A percentile compares a stretch with the other conserved stretches of the same genome.
Conservation (phyloP, 176 grass and related monocot species). For the Zea luxurians region DNA sequence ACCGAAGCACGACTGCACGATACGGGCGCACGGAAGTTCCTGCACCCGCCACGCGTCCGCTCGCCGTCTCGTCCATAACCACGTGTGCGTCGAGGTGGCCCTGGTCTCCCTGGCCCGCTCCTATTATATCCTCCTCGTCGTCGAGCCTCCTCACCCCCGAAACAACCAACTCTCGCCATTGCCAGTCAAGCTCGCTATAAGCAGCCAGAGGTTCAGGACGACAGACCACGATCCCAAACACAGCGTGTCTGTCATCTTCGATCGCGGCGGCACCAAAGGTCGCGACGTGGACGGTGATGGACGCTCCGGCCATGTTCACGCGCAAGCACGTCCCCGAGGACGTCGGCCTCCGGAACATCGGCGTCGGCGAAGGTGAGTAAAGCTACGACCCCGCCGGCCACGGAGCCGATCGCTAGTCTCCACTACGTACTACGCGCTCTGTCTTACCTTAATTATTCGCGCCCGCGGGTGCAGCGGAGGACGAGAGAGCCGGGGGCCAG, state of each 20-base stretch:
- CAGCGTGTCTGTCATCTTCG: background rate
- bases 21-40: constrained; percentile 14
- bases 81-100: constrained; percentile 66
- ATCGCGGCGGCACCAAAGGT: too few species aligned
- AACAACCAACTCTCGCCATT: background rate
- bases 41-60: constrained; percentile 37
- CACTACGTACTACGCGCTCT: background rate
- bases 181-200: background rate
- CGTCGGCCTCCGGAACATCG: constrained; percentile 30
- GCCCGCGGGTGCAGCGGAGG: constrained; percentile 28
- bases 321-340: constrained; percentile 52
- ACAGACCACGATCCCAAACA: background rate
- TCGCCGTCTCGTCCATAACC: background rate
- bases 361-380: constrained; percentile 14
- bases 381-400: background rate
- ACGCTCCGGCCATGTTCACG: constrained; percentile 44
- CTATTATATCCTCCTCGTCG: constrained; percentile 27
- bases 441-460: too few species aligned
- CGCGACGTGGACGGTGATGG: constrained; percentile 29
- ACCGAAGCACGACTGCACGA: background rate
- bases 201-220: background rate
- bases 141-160: background rate
- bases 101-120: background rate
- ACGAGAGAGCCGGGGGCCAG: constrained; percentile 6
- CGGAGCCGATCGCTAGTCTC: background rate